Evolutionary conservation across 495 filamentous ascomycete species (phyloP).

Genomic region (Pseudoneurospora amorphoporcata): DNA sequence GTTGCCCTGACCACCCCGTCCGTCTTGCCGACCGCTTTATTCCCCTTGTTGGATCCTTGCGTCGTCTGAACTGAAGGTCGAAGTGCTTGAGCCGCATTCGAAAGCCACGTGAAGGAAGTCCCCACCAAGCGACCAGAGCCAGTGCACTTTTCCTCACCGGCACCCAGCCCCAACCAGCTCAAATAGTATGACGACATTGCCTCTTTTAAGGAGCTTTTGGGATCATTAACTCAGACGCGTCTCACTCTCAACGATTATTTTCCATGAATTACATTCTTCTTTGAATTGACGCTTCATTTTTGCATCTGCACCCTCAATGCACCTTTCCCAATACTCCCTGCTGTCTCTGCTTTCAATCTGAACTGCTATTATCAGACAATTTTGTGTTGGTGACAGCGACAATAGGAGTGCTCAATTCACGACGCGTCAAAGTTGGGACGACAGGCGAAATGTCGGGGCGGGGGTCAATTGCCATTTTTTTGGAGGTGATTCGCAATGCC

Average conservation of each 20-base stretch:
- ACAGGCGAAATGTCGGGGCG: background rate
- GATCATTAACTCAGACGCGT: constrained; percentile 16
- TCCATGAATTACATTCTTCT: background rate
- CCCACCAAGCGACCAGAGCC: constrained; percentile 11
- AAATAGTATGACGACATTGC: constrained; percentile 20
- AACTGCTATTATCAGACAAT: background rate
- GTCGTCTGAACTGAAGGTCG: background rate
- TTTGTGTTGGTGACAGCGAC: background rate
- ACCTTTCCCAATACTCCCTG: background rate
- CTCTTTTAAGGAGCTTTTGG: constrained; percentile 8
- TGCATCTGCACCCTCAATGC: background rate
- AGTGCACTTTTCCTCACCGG: background rate
- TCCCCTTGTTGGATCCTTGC: background rate
- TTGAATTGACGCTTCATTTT: background rate
- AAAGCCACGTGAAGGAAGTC: constrained; percentile 14
- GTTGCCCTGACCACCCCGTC: background rate
- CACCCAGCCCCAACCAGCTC: constrained; percentile 3
- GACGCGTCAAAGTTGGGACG: constrained; percentile 9
- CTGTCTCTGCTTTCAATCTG: background rate
- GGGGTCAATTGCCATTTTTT: constrained; percentile 10
- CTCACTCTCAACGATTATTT: background rate
- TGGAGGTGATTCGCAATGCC: constrained; percentile 21
- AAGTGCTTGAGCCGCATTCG: constrained; percentile 19
- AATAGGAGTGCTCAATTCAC: constrained; percentile 10
- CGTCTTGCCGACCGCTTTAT: background rate